A percentile compares a stretch with the other conserved stretches of the same genome.
Conservation (phyloP, 768 basidiomycete genomes). For the Phallus indusiatus region DNA sequence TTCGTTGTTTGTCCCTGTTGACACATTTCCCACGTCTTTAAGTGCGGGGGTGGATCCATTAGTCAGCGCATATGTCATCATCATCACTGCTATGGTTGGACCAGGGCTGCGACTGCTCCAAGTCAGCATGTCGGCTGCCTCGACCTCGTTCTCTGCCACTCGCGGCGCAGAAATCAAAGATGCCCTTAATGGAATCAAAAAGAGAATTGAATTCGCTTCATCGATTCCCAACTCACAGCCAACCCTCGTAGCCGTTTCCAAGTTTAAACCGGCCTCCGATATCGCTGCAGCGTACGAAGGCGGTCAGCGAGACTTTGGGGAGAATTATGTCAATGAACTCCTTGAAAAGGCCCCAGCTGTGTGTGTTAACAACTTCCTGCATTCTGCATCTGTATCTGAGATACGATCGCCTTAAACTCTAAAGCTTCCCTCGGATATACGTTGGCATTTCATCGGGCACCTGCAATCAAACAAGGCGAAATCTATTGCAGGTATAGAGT, state of each 20-base stretch:
- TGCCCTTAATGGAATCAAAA: constrained; percentile 42
- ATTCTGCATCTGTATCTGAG: background rate
- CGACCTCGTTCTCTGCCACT: constrained; percentile 18
- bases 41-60: background rate
- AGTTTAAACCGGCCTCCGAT: constrained; percentile 84
- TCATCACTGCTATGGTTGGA: too few relatives aligned
- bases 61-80: background rate
- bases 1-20: background rate
- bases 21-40: background rate
- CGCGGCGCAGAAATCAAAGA: constrained; percentile 43
- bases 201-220: constrained; percentile 33
- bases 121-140: background rate
- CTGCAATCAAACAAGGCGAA: constrained; percentile 93
- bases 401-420: background rate
- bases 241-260: constrained; percentile 81
- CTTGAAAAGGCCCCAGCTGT: constrained; percentile 76
- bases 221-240: constrained; percentile 17
- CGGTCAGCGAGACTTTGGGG: constrained; percentile 88
- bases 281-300: constrained; percentile 72
- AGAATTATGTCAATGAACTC: constrained; percentile 94
- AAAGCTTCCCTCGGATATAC: constrained; percentile 79
- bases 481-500: constrained; percentile 60
- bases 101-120: too few relatives aligned
- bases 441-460: constrained; percentile 96
- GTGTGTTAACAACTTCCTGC: constrained; percentile 17